phyloP scores from a whole-genome alignment of 768 basidiomycete species.

The Kondoa subrosea region DNA sequence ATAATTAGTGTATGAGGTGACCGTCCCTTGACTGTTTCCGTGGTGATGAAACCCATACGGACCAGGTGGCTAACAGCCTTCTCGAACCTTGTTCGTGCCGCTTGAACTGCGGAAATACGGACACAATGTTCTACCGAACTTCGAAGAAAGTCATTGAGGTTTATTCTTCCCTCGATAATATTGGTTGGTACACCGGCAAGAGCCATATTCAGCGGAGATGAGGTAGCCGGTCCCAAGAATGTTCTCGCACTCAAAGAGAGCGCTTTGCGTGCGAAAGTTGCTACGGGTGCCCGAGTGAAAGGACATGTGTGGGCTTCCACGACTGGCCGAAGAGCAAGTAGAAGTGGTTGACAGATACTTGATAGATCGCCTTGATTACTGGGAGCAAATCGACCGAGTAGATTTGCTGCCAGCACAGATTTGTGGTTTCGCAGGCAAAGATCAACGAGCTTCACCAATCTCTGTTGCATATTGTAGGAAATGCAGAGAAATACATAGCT shows the following conservation, averaged over 20 bases:
- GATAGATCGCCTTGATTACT: background rate
- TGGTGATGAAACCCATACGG: background rate
- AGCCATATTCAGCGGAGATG: background rate
- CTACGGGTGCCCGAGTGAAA: background rate
- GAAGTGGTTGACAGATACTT: background rate
- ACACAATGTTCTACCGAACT: background rate
- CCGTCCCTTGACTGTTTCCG: background rate
- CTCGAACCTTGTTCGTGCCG: background rate
- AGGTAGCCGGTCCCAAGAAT: background rate
- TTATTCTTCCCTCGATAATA: background rate
- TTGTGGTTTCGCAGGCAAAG: background rate
- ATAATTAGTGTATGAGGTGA: background rate
- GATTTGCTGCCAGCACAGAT: background rate
- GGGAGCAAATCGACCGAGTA: background rate
- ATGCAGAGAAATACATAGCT: background rate
- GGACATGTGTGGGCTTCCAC: background rate
- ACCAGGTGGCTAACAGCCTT: background rate
- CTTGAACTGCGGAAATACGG: background rate
- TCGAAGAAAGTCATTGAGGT: background rate
- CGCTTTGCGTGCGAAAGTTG: background rate
- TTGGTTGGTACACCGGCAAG: background rate
- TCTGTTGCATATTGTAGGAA: background rate
- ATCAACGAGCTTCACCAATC: background rate
- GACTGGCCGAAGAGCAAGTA: background rate
- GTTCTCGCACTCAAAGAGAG: background rate